Percentiles rank a stretch among this genome's conserved stretches.
phyloP scores from a whole-genome alignment of 2,329 filamentous ascomycete species.

The Arthrocladium fulminans region DNA sequence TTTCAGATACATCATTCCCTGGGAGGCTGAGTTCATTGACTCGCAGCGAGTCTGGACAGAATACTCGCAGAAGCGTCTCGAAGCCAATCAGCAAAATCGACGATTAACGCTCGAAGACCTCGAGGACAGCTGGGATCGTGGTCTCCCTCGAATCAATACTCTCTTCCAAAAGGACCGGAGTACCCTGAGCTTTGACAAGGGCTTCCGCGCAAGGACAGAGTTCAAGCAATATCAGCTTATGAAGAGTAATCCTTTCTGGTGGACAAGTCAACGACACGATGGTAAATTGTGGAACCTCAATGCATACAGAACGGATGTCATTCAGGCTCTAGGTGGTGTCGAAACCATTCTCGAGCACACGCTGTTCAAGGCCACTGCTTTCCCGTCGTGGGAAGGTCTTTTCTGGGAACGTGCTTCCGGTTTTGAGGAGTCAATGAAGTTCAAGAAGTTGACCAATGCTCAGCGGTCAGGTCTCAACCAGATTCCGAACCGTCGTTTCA shows the following conservation, averaged over 20 bases:
- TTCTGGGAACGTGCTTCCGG: conserved; percentile 70
- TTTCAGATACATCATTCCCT: conserved; percentile 97
- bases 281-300: conserved; percentile 97
- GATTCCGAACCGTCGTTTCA: conserved; percentile 97
- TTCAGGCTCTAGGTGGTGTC: conserved; percentile 90
- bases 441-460: conserved; percentile 97
- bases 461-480: conserved; percentile 95
- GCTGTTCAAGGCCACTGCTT: conserved; percentile 91
- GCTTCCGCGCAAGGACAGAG: conserved; percentile 87
- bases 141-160: conserved; percentile 94
- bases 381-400: conserved; percentile 91
- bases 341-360: conserved; percentile 97
- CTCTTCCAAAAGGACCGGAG: conserved; percentile 97
- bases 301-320: conserved; percentile 90
- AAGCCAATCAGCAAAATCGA: conserved; percentile 95
- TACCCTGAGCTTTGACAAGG: conserved; percentile 96
- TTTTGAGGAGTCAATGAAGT: conserved; percentile 69
- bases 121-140: conserved; percentile 97
- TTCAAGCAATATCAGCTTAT: conserved; percentile 98
- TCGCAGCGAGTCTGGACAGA: conserved; percentile 99
- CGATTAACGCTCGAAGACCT: conserved; percentile 90
- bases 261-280: conserved; percentile 95
- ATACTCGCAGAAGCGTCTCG: conserved; percentile 93
- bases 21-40: conserved; percentile 98
- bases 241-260: conserved; percentile 99